Percentiles rank a stretch among this genome's conserved stretches.
Evolutionary conservation across 495 filamentous ascomycete species (phyloP).

Genomic region (Annulohypoxylon nitens): DNA sequence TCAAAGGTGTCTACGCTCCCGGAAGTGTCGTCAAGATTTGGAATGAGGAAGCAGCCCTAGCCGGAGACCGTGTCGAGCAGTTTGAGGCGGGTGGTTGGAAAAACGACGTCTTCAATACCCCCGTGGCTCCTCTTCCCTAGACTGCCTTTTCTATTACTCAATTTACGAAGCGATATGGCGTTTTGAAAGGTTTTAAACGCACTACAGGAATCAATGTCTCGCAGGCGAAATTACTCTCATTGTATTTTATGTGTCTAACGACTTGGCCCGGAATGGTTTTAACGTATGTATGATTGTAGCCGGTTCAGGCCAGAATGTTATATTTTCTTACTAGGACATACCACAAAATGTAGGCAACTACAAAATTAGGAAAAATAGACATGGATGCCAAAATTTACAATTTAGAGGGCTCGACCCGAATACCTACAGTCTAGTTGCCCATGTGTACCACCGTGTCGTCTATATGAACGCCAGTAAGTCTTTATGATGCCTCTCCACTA

Average conservation of each 20-base stretch:
- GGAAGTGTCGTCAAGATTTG: conserved; percentile 89
- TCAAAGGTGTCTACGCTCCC: conserved; percentile 86
- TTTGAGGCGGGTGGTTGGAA: conserved; percentile 81
- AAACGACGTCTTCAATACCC: conserved; percentile 87
- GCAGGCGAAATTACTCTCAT: background rate
- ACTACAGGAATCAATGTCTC: background rate
- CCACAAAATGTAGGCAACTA: background rate
- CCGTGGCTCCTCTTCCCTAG: conserved; percentile 44
- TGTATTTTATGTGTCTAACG: background rate
- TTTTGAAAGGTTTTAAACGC: conserved; percentile 11
- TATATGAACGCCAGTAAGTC: conserved; percentile 52
- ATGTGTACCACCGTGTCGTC: background rate
- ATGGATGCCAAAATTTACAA: conserved; percentile 6
- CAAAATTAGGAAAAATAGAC: background rate
- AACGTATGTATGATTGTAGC: conserved; percentile 2
- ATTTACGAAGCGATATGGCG: conserved; percentile 8
- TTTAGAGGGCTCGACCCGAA: background rate
- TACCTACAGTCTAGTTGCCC: conserved; percentile 14
- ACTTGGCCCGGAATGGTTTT: background rate
- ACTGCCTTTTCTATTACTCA: background rate
- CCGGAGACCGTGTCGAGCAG: conserved; percentile 69
- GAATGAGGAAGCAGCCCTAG: conserved; percentile 80
- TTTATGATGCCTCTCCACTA: conserved; percentile 43
- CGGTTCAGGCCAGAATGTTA: conserved; percentile 8
- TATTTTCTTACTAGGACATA: background rate